A percentile compares a stretch with the other conserved stretches of the same genome.
Evolutionary conservation across 78 protist genomes (phyloP).

Genomic region (Guillardia theta): DNA sequence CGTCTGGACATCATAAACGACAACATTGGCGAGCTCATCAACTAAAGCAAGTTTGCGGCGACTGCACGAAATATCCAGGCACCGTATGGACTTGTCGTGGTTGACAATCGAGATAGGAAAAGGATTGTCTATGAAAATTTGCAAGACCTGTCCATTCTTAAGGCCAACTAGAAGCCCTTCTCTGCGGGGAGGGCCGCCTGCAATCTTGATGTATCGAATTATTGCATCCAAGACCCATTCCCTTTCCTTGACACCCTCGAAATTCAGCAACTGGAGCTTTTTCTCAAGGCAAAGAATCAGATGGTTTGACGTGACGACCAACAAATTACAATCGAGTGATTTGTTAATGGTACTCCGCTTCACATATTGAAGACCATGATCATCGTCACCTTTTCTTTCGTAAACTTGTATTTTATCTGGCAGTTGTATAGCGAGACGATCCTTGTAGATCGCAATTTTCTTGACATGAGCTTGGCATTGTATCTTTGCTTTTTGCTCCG

Average conservation of each 20-base stretch:
- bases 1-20: conserved; percentile 64
- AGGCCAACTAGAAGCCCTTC: conserved; percentile 58
- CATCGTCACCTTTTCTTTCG: conserved; percentile 42
- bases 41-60: conserved; percentile 58
- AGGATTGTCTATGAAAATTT: conserved; percentile 77
- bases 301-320: conserved; percentile 53
- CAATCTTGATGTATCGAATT: conserved; percentile 79
- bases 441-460: conserved; percentile 73
- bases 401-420: conserved; percentile 60
- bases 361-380: neutral
- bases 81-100: conserved; percentile 1
- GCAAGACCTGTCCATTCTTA: neutral
- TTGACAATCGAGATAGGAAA: conserved; percentile 58
- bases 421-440: conserved; percentile 71
- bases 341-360: conserved; percentile 17
- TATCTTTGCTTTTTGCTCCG: conserved; percentile 58
- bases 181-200: conserved; percentile 73
- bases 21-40: conserved; percentile 52
- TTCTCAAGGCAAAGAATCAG: conserved; percentile 64
- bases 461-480: conserved; percentile 65
- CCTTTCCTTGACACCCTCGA: neutral
- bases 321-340: conserved; percentile 63
- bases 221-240: conserved; percentile 65
- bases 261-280: conserved; percentile 45
- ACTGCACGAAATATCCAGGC: conserved; percentile 64